phyloP scores from a whole-genome alignment of 305 asterid species.

The Vinca major region DNA sequence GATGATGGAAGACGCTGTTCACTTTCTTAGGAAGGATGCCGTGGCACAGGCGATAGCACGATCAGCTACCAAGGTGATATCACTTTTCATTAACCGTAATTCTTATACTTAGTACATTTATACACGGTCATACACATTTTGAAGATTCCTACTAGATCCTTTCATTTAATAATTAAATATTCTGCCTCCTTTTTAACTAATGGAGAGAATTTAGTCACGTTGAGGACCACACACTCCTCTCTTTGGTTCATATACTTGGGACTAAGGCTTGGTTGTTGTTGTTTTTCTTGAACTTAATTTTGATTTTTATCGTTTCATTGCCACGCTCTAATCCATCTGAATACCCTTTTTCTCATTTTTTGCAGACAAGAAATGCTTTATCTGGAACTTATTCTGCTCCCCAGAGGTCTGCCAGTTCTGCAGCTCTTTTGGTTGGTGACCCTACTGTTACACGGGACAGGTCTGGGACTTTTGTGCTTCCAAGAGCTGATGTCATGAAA shows the following conservation, averaged over 20 bases:
- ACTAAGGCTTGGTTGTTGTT: too few species aligned
- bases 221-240: too few species aligned
- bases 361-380: conserved; percentile 93
- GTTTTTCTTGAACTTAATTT: neutral
- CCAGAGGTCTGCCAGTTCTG: conserved; percentile 98
- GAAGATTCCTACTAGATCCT: neutral
- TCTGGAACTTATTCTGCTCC: conserved; percentile 99
- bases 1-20: conserved; percentile 99
- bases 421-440: conserved; percentile 98
- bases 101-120: neutral
- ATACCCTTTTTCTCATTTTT: conserved; percentile 6
- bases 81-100: conserved; percentile 8
- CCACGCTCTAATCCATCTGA: neutral
- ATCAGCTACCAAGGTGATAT: conserved; percentile 90
- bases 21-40: conserved; percentile 96
- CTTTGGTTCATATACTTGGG: too few species aligned
- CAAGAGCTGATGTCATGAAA: conserved; percentile 97
- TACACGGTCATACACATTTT: neutral
- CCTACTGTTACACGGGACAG: conserved; percentile 86
- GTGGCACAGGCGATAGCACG: conserved; percentile 87
- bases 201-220: too few species aligned
- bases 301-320: neutral
- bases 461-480: conserved; percentile 97
- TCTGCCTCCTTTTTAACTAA: neutral
- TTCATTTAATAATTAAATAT: neutral